Conservation (phyloP, 768 basidiomycete species). For the Tricholoma sp. region DNA sequence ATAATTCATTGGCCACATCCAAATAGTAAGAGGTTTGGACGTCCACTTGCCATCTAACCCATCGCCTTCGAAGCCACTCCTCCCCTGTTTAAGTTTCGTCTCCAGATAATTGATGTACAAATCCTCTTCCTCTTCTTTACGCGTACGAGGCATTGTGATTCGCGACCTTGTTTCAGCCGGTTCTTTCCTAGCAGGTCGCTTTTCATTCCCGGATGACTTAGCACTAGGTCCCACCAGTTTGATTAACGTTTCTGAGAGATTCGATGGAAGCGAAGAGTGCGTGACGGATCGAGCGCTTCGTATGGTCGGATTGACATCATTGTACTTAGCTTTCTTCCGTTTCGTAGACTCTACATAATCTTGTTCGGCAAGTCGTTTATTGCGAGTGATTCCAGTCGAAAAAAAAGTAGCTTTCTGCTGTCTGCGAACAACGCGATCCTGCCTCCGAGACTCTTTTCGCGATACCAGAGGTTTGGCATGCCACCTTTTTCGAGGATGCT, state of each 20-base stretch:
- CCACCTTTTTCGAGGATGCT: conserved; percentile 16
- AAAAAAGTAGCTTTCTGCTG: conserved; percentile 60
- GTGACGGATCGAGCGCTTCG: not conserved
- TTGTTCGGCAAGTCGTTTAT: conserved; percentile 36
- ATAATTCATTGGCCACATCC: not conserved
- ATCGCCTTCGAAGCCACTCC: conserved; percentile 56
- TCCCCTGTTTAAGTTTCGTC: conserved; percentile 58
- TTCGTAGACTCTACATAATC: conserved; percentile 43
- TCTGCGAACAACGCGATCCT: conserved; percentile 54
- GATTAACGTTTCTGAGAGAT: not conserved
- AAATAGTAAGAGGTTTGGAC: not conserved
- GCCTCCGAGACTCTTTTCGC: conserved; percentile 62
- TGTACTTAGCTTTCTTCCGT: conserved; percentile 42
- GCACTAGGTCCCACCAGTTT: not conserved
- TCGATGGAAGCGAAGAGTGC: not conserved
- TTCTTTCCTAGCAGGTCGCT: conserved; percentile 32
- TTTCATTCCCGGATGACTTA: conserved; percentile 9
- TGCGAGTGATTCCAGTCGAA: conserved; percentile 22
- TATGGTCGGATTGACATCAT: not conserved
- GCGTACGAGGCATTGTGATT: conserved; percentile 22
- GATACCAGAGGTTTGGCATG: conserved; percentile 23
- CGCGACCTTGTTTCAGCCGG: conserved; percentile 11
- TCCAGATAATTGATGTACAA: conserved; percentile 84
- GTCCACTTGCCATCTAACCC: conserved; percentile 70
- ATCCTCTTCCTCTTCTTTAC: conserved; percentile 66